A percentile compares a stretch with the other conserved stretches of the same genome.
Conservation (phyloP, 2,329 filamentous ascomycete species). For the Fusarium pseudocircinatum region DNA sequence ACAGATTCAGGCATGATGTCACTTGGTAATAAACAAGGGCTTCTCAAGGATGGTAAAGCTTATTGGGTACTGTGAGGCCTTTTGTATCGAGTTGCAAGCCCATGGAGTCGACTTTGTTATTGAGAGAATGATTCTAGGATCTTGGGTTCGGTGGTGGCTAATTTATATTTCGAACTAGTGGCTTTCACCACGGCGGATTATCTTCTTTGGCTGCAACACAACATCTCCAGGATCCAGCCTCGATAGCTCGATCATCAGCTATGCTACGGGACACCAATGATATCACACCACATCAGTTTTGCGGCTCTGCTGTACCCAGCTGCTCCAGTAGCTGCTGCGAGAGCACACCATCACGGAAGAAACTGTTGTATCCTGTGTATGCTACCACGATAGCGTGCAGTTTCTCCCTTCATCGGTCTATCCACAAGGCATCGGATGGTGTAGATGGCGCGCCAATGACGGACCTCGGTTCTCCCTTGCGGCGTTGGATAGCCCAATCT, state of each 20-base stretch:
- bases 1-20: conserved; percentile 19
- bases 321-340: conserved; percentile 9
- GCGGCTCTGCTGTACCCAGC: conserved; percentile 35
- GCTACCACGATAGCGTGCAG: conserved; percentile 12
- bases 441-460: conserved; percentile 35
- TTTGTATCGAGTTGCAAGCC: neutral
- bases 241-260: conserved; percentile 27
- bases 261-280: conserved; percentile 39
- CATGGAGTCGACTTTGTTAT: neutral
- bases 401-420: conserved; percentile 16
- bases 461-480: conserved; percentile 23
- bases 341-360: conserved; percentile 36
- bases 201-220: conserved; percentile 9
- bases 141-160: neutral
- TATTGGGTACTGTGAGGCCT: neutral
- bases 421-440: conserved; percentile 4
- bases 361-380: conserved; percentile 14
- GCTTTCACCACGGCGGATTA: conserved; percentile 1
- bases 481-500: conserved; percentile 19
- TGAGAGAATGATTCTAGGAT: neutral
- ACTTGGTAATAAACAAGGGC: neutral
- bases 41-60: neutral
- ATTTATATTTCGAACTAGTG: conserved; percentile 29
- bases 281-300: conserved; percentile 41
- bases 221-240: conserved; percentile 13